A percentile compares a stretch with the other conserved stretches of the same genome.
These are phyloP conservation scores for Trichoderma semiorbis DNA, from an alignment of 2,329 filamentous ascomycete species.

Conservation along the genomic window DNA sequence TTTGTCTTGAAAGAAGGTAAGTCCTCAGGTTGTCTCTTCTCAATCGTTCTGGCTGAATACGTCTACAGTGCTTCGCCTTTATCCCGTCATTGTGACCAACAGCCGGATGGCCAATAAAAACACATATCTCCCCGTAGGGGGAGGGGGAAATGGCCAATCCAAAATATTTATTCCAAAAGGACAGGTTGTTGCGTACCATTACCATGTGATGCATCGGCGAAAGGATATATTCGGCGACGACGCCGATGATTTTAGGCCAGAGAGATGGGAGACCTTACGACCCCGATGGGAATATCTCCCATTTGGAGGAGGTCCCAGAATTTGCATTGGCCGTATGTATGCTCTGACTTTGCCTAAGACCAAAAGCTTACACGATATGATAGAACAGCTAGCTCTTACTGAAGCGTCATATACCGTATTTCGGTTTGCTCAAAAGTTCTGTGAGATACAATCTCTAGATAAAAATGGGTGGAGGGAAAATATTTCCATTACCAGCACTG, in stretches of 20 bases:
- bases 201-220: conserved; percentile 12
- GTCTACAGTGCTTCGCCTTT: conserved; percentile 39
- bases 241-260: background rate
- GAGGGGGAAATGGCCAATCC: conserved; percentile 37
- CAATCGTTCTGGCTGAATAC: background rate
- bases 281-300: too few species aligned
- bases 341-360: background rate
- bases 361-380: background rate
- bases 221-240: background rate
- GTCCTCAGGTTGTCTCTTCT: background rate
- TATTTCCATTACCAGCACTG: background rate
- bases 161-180: conserved; percentile 39
- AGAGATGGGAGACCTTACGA: conserved; percentile 1
- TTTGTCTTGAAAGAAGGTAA: background rate
- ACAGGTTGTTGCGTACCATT: conserved; percentile 33
- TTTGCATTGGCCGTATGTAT: background rate
- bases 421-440: background rate
- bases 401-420: background rate
- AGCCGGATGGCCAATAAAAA: conserved; percentile 40
- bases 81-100: conserved; percentile 43
- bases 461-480: background rate
- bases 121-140: conserved; percentile 40
- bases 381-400: background rate
- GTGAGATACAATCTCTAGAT: background rate
- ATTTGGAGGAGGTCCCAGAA: too few species aligned